phyloP scores from a whole-genome alignment of 1,139 yeast species.

The Suhomyces chickasaworum region DNA sequence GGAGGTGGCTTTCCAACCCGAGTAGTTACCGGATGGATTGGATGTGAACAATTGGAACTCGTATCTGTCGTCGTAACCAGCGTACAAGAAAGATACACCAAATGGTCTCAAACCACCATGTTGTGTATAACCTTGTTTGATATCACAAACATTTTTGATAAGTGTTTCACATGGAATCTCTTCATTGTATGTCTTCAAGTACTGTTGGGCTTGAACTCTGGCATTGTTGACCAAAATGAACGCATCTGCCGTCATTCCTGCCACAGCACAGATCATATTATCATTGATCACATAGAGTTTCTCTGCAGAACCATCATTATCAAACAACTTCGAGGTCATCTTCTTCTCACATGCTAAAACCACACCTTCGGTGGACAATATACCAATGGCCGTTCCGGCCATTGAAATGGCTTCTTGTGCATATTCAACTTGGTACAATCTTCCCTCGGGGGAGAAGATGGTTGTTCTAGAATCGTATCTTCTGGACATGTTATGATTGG shows the following conservation, averaged over 20 bases:
- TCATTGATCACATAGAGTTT: constrained; percentile 81
- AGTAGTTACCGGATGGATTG: constrained; percentile 95
- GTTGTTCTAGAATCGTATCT: constrained; percentile 94
- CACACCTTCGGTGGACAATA: constrained; percentile 88
- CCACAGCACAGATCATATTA: constrained; percentile 90
- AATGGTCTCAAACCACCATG: constrained; percentile 98
- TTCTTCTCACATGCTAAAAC: constrained; percentile 96
- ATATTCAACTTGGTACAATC: constrained; percentile 93
- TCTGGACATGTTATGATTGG: constrained; percentile 40
- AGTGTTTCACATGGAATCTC: constrained; percentile 89
- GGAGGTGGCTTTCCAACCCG: constrained; percentile 98
- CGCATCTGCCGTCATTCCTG: constrained; percentile 98
- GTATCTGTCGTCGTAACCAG: constrained; percentile 90
- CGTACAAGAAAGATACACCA: constrained; percentile 94
- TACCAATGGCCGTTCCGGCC: constrained; percentile 98
- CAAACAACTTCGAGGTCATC: constrained; percentile 86
- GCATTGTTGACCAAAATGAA: constrained; percentile 87
- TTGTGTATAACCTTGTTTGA: constrained; percentile 97
- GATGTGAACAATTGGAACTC: constrained; percentile 93
- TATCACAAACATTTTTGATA: constrained; percentile 86
- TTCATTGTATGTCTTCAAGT: constrained; percentile 83
- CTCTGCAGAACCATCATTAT: constrained; percentile 92
- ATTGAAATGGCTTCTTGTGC: constrained; percentile 97
- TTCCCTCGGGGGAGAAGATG: constrained; percentile 97
- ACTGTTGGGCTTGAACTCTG: constrained; percentile 81